These are phyloP conservation scores for Salix purpurea DNA, from an alignment of 345 rosid species.

Conservation along the genomic window DNA sequence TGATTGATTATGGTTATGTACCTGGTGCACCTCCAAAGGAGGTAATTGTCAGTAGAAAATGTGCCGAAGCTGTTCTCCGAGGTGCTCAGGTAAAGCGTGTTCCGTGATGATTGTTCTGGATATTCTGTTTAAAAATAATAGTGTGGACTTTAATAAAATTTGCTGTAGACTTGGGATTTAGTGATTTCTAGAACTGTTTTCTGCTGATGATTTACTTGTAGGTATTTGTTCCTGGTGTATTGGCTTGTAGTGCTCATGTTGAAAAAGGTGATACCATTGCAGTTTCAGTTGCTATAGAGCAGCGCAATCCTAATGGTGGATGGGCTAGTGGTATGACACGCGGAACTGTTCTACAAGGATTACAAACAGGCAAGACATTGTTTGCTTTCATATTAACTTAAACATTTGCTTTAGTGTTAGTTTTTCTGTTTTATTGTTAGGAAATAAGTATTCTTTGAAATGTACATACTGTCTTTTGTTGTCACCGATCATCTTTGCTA, in stretches of 20 bases:
- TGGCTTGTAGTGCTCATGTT: conserved; percentile 96
- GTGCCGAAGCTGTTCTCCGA: conserved; percentile 97
- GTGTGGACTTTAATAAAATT: too few species aligned
- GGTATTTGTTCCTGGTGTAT: conserved; percentile 93
- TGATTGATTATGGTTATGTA: conserved; percentile 50
- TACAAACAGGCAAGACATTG: conserved; percentile 50
- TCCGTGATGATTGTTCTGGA: background rate
- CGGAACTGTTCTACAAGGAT: conserved; percentile 84
- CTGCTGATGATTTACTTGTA: conserved; percentile 32
- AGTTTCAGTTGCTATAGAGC: conserved; percentile 91
- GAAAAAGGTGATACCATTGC: conserved; percentile 93
- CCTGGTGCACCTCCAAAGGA: conserved; percentile 66
- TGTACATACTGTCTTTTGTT: too few species aligned
- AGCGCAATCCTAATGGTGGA: conserved; percentile 57
- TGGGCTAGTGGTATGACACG: conserved; percentile 85
- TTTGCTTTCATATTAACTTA: background rate
- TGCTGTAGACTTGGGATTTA: background rate
- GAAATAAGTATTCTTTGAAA: background rate
- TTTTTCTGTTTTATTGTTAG: background rate
- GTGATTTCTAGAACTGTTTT: conserved; percentile 6
- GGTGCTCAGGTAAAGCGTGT: conserved; percentile 81
- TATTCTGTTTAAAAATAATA: background rate
- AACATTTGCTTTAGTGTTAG: background rate
- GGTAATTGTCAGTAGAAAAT: conserved; percentile 92
- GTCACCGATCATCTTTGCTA: too few species aligned